These are phyloP conservation scores for Purshia tridentata DNA, from an alignment of 306 rosid genomes.

Conservation along the genomic window DNA sequence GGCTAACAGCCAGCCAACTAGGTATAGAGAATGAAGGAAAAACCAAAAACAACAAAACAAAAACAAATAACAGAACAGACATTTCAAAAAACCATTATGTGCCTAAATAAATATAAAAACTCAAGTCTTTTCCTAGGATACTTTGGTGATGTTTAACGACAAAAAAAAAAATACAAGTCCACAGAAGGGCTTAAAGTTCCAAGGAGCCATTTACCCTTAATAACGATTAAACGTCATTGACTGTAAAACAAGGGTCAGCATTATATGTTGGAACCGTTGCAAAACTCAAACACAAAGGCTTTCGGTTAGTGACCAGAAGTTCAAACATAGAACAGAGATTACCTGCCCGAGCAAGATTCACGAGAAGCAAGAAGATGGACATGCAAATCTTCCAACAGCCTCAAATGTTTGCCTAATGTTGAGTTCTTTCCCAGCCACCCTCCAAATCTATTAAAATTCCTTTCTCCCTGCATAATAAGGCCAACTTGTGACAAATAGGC, in stretches of 20 bases:
- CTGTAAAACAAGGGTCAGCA: neutral
- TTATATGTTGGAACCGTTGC: neutral
- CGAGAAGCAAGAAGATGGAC: conserved; percentile 91
- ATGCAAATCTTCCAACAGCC: conserved; percentile 92
- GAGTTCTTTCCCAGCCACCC: conserved; percentile 98
- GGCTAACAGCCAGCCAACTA: too few relatives aligned
- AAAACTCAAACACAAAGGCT: conserved; percentile 15
- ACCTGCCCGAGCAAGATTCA: conserved; percentile 81
- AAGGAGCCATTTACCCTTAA: neutral
- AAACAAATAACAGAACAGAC: neutral
- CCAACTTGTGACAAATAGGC: conserved; percentile 16
- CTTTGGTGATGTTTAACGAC: neutral
- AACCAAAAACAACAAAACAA: neutral
- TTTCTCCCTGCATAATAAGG: conserved; percentile 64
- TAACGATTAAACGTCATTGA: neutral
- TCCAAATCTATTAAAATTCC: conserved; percentile 86
- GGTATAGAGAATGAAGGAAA: neutral
- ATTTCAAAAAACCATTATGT: neutral
- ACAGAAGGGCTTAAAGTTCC: neutral
- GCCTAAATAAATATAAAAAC: neutral
- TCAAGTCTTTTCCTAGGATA: neutral
- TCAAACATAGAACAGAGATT: conserved; percentile 24
- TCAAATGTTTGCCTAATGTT: conserved; percentile 65
- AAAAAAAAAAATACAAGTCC: neutral
- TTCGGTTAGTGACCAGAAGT: conserved; percentile 13